Conservation (phyloP, 306 rosid genomes). For the Gleditsia sinensis region DNA sequence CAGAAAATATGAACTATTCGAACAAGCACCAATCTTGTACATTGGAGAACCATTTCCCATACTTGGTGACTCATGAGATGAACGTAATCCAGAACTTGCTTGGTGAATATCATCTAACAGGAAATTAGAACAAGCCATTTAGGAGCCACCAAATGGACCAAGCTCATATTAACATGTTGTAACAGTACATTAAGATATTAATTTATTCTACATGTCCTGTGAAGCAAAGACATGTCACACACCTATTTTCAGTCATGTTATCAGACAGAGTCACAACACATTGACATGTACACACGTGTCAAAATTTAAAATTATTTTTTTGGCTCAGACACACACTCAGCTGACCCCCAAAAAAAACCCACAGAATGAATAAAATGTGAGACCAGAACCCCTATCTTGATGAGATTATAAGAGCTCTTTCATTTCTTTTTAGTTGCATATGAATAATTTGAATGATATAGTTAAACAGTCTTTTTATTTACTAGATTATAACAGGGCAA, state of each 20-base stretch:
- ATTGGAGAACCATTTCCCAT: conserved; percentile 44
- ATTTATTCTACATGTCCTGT: neutral
- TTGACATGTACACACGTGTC: neutral
- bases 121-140: conserved; percentile 32
- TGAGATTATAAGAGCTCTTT: neutral
- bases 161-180: neutral
- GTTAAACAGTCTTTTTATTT: neutral
- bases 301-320: neutral
- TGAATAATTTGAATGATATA: neutral
- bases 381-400: neutral
- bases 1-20: conserved; percentile 42
- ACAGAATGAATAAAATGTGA: neutral
- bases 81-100: conserved; percentile 52
- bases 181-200: conserved; percentile 11
- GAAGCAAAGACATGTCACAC: neutral
- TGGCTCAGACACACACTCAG: neutral
- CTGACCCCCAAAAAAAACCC: neutral
- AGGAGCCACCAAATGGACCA: conserved; percentile 23
- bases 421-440: neutral
- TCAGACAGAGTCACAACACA: neutral
- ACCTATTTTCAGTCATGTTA: neutral
- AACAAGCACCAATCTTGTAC: conserved; percentile 40
- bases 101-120: conserved; percentile 62
- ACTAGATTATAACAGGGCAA: neutral
- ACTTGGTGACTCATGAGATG: conserved; percentile 42